Conservation (phyloP, 2,329 filamentous ascomycete genomes). For the Neonectria magnoliae region DNA sequence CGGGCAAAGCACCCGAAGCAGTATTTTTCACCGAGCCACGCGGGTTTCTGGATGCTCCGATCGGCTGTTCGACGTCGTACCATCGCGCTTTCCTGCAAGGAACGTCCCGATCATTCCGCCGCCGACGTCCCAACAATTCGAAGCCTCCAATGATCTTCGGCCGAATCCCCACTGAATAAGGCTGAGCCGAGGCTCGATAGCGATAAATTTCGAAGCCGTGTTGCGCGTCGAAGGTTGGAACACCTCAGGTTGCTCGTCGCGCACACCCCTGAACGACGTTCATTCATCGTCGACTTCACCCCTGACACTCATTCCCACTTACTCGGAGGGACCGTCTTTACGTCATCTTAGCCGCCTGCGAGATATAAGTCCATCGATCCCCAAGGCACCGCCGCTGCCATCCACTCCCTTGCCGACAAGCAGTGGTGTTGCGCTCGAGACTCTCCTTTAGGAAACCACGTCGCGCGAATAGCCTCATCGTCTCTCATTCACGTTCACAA, state of each 20-base stretch:
- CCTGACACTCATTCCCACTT: background rate
- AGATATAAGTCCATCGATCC: background rate
- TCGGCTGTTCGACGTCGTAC: background rate
- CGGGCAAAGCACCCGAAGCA: background rate
- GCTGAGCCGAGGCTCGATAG: slow-evolving; percentile 35
- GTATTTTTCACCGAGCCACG: background rate
- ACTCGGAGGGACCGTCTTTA: background rate
- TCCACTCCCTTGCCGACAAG: background rate
- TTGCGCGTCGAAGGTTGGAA: background rate
- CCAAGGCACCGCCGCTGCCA: background rate
- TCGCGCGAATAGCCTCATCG: no score
- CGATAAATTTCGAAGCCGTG: background rate
- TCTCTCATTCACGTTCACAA: slow-evolving; percentile 25
- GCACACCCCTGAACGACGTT: background rate
- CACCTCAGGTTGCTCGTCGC: no score
- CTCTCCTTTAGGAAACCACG: background rate
- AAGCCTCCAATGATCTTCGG: slow-evolving; percentile 14
- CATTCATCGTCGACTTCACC: background rate
- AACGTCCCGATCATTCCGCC: background rate
- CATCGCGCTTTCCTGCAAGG: background rate
- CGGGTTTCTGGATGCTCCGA: background rate
- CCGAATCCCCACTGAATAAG: slow-evolving; percentile 29
- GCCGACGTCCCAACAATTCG: slow-evolving; percentile 21
- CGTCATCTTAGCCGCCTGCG: background rate
- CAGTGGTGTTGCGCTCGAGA: background rate